Evolutionary conservation across 2,329 filamentous ascomycete genomes (phyloP).

Genomic region (Verticillium albo-atrum): DNA sequence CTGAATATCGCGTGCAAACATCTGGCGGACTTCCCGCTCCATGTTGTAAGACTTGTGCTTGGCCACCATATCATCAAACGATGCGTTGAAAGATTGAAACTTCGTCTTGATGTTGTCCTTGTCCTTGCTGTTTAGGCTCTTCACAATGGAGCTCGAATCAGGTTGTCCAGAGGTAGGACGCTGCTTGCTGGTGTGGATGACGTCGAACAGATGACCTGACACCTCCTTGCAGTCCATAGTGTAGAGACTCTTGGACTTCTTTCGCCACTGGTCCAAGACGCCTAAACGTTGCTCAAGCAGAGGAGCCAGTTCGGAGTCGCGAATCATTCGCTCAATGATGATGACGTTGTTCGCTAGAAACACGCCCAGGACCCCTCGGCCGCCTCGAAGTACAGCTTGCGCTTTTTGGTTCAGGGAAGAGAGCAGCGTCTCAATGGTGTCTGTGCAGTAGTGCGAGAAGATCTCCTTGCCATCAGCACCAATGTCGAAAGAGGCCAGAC

Average conservation of each 20-base stretch:
- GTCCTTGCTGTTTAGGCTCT: slow-evolving; percentile 80
- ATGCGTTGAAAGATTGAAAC: slow-evolving; percentile 84
- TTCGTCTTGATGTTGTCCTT: slow-evolving; percentile 96
- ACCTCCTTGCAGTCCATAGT: slow-evolving; percentile 85
- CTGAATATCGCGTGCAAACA: slow-evolving; percentile 80
- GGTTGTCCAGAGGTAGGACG: slow-evolving; percentile 70
- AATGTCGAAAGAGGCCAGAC: slow-evolving; percentile 77
- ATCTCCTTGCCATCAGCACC: slow-evolving; percentile 83
- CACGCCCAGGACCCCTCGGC: slow-evolving; percentile 75
- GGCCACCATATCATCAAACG: slow-evolving; percentile 82
- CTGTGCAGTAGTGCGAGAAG: slow-evolving; percentile 83
- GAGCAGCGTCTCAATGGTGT: slow-evolving; percentile 81
- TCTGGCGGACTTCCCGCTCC: slow-evolving; percentile 82
- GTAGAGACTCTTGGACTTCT: slow-evolving; percentile 78
- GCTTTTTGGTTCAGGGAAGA: slow-evolving; percentile 71
- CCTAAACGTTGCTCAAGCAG: slow-evolving; percentile 64
- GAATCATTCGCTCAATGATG: slow-evolving; percentile 79
- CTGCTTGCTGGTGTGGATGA: slow-evolving; percentile 80
- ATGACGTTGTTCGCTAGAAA: slow-evolving; percentile 87
- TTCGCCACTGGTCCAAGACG: slow-evolving; percentile 78
- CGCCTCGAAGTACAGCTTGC: slow-evolving; percentile 65
- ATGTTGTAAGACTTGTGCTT: slow-evolving; percentile 81
- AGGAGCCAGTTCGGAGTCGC: slow-evolving; percentile 70
- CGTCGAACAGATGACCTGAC: slow-evolving; percentile 79
- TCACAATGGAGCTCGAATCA: slow-evolving; percentile 83